phyloP scores from a whole-genome alignment of 192 early-diverging fungal genomes.

The Coemansia sp. region DNA sequence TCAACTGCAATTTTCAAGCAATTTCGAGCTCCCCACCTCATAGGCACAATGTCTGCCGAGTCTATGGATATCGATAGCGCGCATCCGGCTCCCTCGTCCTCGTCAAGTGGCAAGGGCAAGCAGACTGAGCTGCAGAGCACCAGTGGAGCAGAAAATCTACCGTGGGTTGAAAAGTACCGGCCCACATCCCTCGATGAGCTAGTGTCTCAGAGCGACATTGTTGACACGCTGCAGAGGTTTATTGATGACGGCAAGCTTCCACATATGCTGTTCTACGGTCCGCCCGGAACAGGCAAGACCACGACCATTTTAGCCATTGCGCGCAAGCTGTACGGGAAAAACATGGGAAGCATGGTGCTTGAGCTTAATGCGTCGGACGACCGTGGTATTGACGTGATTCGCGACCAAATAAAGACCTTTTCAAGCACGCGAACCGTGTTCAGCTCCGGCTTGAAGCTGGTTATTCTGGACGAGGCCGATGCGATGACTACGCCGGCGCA shows the following conservation, averaged over 20 bases:
- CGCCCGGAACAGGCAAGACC: constrained; percentile 96
- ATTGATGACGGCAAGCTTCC: constrained; percentile 89
- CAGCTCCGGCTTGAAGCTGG: constrained; percentile 88
- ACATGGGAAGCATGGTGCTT: constrained; percentile 83
- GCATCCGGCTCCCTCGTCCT: neutral
- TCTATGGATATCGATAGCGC: constrained; percentile 44
- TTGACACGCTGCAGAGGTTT: constrained; percentile 82
- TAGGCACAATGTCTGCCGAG: constrained; percentile 27
- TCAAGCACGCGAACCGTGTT: constrained; percentile 93
- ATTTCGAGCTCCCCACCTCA: neutral
- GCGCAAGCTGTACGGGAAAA: constrained; percentile 70
- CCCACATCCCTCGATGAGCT: constrained; percentile 84
- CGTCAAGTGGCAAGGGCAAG: constrained; percentile 38
- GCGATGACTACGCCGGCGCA: constrained; percentile 93
- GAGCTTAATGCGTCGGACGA: constrained; percentile 99
- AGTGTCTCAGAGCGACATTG: constrained; percentile 91
- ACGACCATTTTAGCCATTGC: constrained; percentile 95
- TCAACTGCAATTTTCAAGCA: neutral
- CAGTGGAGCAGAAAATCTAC: constrained; percentile 22
- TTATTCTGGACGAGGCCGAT: constrained; percentile 96
- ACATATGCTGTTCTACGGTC: constrained; percentile 96
- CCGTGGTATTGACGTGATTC: constrained; percentile 95
- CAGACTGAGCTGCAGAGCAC: constrained; percentile 7
- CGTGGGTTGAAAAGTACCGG: constrained; percentile 96
- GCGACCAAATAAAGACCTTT: constrained; percentile 98